Evolutionary conservation across 331 rosid genomes (phyloP).

Genomic region (Rosa hybrid): DNA sequence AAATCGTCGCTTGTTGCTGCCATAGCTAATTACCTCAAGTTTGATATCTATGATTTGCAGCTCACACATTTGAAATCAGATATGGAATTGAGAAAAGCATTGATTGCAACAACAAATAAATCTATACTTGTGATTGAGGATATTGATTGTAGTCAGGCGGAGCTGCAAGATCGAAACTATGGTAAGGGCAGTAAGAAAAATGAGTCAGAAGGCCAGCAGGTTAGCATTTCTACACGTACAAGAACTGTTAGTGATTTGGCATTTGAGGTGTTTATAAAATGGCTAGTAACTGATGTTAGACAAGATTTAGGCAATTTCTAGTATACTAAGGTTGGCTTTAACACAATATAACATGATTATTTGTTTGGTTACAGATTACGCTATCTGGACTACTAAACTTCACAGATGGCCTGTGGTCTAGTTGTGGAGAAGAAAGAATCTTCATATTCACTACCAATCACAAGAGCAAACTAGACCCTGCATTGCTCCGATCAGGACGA

Average conservation of each 20-base stretch:
- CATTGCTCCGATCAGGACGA: constrained; percentile 46
- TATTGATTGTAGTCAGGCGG: constrained; percentile 21
- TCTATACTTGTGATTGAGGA: constrained; percentile 49
- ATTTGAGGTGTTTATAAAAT: not conserved
- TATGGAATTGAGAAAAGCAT: constrained; percentile 20
- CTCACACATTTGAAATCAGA: constrained; percentile 21
- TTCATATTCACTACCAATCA: constrained; percentile 35
- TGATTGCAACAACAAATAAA: constrained; percentile 25
- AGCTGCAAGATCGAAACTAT: constrained; percentile 8
- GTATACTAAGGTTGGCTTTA: not conserved
- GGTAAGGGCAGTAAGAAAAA: not conserved
- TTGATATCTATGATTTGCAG: constrained; percentile 44
- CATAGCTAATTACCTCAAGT: constrained; percentile 46
- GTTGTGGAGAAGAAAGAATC: constrained; percentile 43
- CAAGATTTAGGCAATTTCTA: not conserved
- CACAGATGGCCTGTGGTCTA: constrained; percentile 43
- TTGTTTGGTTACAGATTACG: constrained; percentile 13
- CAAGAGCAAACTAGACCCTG: constrained; percentile 40
- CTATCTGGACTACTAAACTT: constrained; percentile 37
- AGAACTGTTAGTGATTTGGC: not conserved
- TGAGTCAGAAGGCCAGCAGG: constrained; percentile 9
- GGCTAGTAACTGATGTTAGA: not conserved
- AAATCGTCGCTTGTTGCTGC: constrained; percentile 47
- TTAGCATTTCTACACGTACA: not conserved
- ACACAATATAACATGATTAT: not conserved